Conservation (phyloP, 495 filamentous ascomycete genomes). For the Aspergillus avenaceus region DNA sequence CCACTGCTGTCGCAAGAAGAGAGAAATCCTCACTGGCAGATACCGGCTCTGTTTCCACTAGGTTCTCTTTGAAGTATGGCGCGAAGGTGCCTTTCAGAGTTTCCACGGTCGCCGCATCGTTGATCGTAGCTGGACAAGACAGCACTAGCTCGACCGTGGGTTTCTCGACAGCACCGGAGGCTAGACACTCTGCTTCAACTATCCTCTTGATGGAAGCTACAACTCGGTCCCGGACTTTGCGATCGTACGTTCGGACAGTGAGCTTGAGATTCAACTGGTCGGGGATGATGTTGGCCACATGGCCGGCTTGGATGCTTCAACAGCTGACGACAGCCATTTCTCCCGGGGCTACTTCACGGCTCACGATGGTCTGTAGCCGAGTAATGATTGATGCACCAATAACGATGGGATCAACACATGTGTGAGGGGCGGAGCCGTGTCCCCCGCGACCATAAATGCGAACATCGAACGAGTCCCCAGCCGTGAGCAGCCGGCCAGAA, state of each 20-base stretch:
- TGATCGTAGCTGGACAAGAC: conserved; percentile 47
- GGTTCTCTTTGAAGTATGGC: conserved; percentile 36
- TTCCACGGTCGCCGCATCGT: conserved; percentile 41
- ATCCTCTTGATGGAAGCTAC: conserved; percentile 46
- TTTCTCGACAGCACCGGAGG: conserved; percentile 32
- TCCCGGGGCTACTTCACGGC: conserved; percentile 46
- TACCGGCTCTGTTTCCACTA: conserved; percentile 21
- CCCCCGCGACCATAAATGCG: conserved; percentile 48
- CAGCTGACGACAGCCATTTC: conserved; percentile 54
- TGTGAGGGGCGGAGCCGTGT: conserved; percentile 49
- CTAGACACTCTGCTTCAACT: conserved; percentile 50
- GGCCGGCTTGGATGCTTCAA: conserved; percentile 47
- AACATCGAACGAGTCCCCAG: conserved; percentile 40
- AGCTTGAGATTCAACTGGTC: conserved; percentile 45
- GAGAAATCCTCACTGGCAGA: conserved; percentile 55
- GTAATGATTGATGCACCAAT: conserved; percentile 49
- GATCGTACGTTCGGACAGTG: conserved; percentile 41
- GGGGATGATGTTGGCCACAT: conserved; percentile 52
- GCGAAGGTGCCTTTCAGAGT: conserved; percentile 37
- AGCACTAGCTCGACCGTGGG: conserved; percentile 34
- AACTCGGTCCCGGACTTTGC: conserved; percentile 36
- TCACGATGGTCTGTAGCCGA: conserved; percentile 53
- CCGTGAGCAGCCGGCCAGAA: conserved; percentile 25
- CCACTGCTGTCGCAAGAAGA: conserved; percentile 47
- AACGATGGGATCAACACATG: conserved; percentile 53